Evolutionary conservation across 2,329 filamentous ascomycete species (phyloP).

Genomic region (Lomentospora prolificans): DNA sequence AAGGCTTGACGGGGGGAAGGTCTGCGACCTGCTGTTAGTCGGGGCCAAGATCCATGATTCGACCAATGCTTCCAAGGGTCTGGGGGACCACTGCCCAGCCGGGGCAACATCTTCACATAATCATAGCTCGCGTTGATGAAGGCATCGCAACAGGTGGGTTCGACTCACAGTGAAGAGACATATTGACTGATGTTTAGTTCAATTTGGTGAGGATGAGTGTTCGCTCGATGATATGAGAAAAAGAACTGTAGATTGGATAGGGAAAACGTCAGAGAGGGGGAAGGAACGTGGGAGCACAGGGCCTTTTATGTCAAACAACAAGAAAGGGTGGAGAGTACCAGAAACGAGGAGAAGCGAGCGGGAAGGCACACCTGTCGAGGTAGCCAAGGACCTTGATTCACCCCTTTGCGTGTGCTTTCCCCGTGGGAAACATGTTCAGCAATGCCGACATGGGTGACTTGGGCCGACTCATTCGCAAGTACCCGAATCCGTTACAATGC

Average conservation of each 20-base stretch:
- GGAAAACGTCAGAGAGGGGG: constrained; percentile 3
- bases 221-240: constrained; percentile 7
- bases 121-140: too few species aligned
- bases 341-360: background rate
- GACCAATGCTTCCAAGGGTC: too few species aligned
- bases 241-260: background rate
- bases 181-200: constrained; percentile 6
- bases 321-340: background rate
- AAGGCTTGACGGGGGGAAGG: constrained; percentile 80
- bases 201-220: background rate
- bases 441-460: background rate
- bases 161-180: constrained; percentile 43
- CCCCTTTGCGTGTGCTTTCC: background rate
- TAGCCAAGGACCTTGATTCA: background rate
- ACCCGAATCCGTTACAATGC: background rate
- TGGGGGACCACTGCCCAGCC: too few species aligned
- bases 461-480: background rate
- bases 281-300: background rate
- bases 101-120: too few species aligned
- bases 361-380: background rate
- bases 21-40: constrained; percentile 25
- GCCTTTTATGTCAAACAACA: background rate
- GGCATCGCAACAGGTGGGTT: too few species aligned
- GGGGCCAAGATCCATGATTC: background rate
- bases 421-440: background rate